Evolutionary conservation across 148 eudicot genomes (phyloP), one percentile per base, ranked within the genome.

Genomic region (Camellia granthamiana): DNA sequence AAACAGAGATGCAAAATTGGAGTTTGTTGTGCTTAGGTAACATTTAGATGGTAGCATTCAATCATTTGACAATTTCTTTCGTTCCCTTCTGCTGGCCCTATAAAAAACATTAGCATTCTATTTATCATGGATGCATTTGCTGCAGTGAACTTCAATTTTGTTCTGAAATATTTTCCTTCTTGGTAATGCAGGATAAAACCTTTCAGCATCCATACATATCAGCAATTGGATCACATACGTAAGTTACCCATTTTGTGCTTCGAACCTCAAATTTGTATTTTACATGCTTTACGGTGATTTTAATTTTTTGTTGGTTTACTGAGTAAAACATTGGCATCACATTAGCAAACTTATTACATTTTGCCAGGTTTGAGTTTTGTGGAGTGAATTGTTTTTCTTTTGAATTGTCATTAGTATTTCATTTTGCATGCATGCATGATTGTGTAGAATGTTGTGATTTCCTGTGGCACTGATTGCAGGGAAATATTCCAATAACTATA

Each of bases 221-320:
- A 42, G 97, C 88, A n/a, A 81, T 96, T 58, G 97, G 97, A 81
- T 80, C 99, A 51, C 99, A 93, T 78, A 96, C 99, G 99, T 95
- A 86, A 90, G 97, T 86, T 42, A 38, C 77, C 51, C 11, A 2
- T 47, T 59, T 63, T 47, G 2, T 43, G 18, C 58, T 13, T 80
- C 7, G 3, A 61, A 52, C 21, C 41, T 16, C 13, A n/a, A 70
- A 0, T 14, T 18, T 66, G 42, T 23, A 54, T 66, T 68, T 77
- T 13, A 65, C 56, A 2, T 15, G 63, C 69, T 30, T 64, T 2
- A 30, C 46, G 44, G 14, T 80, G 7, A 18, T 72, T 80, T 58
- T 72, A 10, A 30, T 15, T n/a, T 43, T 54, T 74, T 51, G 70
- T 56, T 74, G 47, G 46, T 56, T 56, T 55, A 15, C 54, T 80